Evolutionary conservation across 208 protist species (phyloP), one percentile per base, ranked within the genome.

Genomic region (Trypanosoma platydactyli): DNA sequence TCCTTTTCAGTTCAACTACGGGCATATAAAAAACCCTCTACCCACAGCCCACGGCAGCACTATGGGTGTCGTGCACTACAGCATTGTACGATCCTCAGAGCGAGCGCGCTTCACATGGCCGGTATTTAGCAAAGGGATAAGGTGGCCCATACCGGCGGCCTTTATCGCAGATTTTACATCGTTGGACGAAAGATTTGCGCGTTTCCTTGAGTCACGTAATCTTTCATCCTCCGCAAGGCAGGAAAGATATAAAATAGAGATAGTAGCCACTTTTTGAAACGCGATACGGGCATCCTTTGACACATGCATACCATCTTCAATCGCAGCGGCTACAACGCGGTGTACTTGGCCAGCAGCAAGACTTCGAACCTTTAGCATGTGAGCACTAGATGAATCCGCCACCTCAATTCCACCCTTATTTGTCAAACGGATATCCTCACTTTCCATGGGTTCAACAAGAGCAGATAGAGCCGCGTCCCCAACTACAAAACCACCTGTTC

Each of bases 291-390:
- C 86, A 11, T 91, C 84, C 1, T 76, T 74, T 1, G 89, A 80
- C 2, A 93, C 38, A 60, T 83, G 79, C 72, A 90, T 87, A 0
- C 83, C 84, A 25, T 79, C 76, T 2, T 81, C 84, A n/a, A 92
- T 60, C 0, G 76, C 86, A 1, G 56, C 70, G n/a, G 64, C 62
- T 0, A 90, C 80, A 4, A 89, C 54, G 15, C 84, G 84, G 41
- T 86, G 77, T 7, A 95, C 86, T 45, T 92, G 86, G 3, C 84
- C 85, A n/a, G 77, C 77, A 9, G 89, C 86, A n/a, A 95, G 70
- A 30, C 76, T 73, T 16, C 79, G 68, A 12, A 42, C 22, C 55
- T 55, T 69, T 16, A 40, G 20, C 11, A 41, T 16, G 5, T 35
- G 9, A 44, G 49, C 52, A 44, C 24, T 27, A 33, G 66, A 11